Evolutionary conservation across 768 basidiomycete genomes (phyloP).

Genomic region (Trametes villosa): DNA sequence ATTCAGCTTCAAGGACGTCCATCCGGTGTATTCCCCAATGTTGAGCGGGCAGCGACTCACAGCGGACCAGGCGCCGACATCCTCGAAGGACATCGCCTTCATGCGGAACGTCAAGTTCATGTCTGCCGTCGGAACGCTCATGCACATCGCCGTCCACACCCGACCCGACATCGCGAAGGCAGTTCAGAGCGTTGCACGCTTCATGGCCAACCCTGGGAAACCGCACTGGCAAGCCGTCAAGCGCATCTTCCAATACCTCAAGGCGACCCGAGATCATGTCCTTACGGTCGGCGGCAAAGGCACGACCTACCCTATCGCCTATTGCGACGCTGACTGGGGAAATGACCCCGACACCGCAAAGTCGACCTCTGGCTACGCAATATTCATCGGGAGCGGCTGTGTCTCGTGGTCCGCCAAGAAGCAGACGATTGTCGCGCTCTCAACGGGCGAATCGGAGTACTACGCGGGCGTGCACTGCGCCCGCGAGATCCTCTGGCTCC

Average conservation of each 20-base stretch:
- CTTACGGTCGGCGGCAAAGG: not conserved
- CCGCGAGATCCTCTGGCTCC: constrained; percentile 34
- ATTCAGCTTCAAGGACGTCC: constrained; percentile 32
- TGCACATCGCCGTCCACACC: constrained; percentile 39
- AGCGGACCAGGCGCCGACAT: not conserved
- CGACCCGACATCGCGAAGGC: constrained; percentile 47
- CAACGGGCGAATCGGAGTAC: constrained; percentile 50
- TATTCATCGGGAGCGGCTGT: constrained; percentile 38
- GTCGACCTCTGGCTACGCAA: constrained; percentile 36
- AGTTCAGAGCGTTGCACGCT: constrained; percentile 39
- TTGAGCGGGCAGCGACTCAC: constrained; percentile 31
- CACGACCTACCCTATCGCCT: not conserved
- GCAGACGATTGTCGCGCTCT: constrained; percentile 44
- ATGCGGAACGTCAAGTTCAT: constrained; percentile 29
- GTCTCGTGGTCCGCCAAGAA: constrained; percentile 45
- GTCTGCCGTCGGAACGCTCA: constrained; percentile 39
- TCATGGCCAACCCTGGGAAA: constrained; percentile 35
- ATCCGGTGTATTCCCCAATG: constrained; percentile 37
- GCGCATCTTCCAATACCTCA: constrained; percentile 47
- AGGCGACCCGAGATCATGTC: constrained; percentile 32
- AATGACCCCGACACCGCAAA: not conserved
- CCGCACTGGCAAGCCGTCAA: constrained; percentile 45
- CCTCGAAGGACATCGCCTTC: not conserved
- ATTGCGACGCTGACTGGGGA: constrained; percentile 7
- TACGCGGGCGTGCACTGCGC: constrained; percentile 43